Evolutionary conservation across 345 rosid species (phyloP).

Genomic region (Adansonia digitata): DNA sequence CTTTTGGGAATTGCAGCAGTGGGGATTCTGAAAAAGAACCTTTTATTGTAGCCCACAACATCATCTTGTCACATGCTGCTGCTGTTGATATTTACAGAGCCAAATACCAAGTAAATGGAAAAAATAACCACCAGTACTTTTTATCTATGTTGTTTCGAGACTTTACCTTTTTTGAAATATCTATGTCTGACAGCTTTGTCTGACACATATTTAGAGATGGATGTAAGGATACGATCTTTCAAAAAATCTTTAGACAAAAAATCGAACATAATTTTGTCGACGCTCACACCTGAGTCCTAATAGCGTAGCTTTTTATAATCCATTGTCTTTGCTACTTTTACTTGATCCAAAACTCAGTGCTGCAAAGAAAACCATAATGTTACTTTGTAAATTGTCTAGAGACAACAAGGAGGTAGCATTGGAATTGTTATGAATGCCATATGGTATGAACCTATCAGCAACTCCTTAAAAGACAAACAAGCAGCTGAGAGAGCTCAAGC

Average conservation of each 20-base stretch:
- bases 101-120: slow-evolving; percentile 47
- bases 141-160: too few relatives aligned
- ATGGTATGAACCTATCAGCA: slow-evolving; percentile 60
- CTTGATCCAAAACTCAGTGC: not conserved
- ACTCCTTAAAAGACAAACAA: slow-evolving; percentile 39
- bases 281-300: too few relatives aligned
- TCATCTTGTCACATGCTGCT: slow-evolving; percentile 57
- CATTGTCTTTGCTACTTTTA: not conserved
- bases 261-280: too few relatives aligned
- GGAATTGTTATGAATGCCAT: slow-evolving; percentile 53
- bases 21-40: slow-evolving; percentile 55
- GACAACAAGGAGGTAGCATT: slow-evolving; percentile 48
- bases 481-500: slow-evolving; percentile 61
- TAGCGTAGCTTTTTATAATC: too few relatives aligned
- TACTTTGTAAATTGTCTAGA: slow-evolving; percentile 20
- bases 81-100: slow-evolving; percentile 44
- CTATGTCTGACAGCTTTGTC: too few relatives aligned
- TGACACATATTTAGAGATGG: too few relatives aligned
- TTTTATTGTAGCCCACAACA: slow-evolving; percentile 55
- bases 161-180: too few relatives aligned
- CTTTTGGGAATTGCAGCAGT: slow-evolving; percentile 46
- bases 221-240: too few relatives aligned
- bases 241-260: too few relatives aligned
- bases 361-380: not conserved
- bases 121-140: not conserved